Evolutionary conservation across 2,329 filamentous ascomycete species (phyloP), one percentile per base, ranked within the genome.

Genomic region (Pezicula rhizophila): DNA sequence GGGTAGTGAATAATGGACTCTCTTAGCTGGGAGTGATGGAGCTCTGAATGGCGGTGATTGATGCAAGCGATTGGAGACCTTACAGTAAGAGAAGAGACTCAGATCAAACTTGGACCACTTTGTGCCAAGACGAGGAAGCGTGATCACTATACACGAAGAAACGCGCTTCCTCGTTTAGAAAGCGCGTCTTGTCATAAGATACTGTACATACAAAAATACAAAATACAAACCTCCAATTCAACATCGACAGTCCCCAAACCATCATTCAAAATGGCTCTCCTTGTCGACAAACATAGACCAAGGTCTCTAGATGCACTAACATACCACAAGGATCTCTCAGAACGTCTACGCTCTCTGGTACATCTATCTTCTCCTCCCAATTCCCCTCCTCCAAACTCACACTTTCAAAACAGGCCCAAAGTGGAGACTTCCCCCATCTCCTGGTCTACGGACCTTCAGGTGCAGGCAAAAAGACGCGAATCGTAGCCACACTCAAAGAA

Each of bases 391-490:
- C 15, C 44, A 26, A 51, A 43, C 52, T 53, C 45, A 56, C 45
- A 33, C 26, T 18, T 43, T 18, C 23, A 42, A 25, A 28, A 52
- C 59, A 96, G 91, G 93, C 93, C 47, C 89, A 95, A 79, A 95
- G 87, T 70, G 90, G 92, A 60, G 95, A 99, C 68, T 99, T 99
- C 66, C 93, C 93, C 44, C 95, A 99, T 71, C 83, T 99, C 42
- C 87, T 99, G 54, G 88, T 99, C 56, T 99, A 97, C 66, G 93
- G 93, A 0, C 93, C 93, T 1, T 96, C 92, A 0, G 93, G 93
- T 31, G 93, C 93, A 5, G 93, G 93, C 57, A 99, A 99, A 70
- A 99, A 99, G 71, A 99, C 93, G 1, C 85, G 93, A 39, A 95
- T 97, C 57, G 89, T 96, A 15, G 91, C 93, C 14, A 97, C 92